Percentiles rank a stretch among this genome's conserved stretches.
phyloP scores from a whole-genome alignment of 768 basidiomycete species.

The Leccinum imitatum region DNA sequence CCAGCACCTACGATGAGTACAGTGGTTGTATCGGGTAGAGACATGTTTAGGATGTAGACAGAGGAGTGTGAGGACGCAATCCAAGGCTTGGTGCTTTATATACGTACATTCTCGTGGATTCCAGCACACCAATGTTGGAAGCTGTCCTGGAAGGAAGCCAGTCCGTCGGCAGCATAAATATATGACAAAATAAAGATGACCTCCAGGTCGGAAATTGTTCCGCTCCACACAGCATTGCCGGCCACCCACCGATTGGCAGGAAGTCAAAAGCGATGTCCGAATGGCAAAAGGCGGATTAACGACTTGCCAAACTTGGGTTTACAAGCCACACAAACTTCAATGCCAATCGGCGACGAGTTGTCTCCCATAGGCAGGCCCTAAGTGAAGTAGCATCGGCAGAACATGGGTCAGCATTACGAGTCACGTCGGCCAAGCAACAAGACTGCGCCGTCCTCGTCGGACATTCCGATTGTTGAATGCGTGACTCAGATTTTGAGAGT shows the following conservation, averaged over 20 bases:
- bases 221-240: background rate
- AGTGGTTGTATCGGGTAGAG: constrained; percentile 37
- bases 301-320: background rate
- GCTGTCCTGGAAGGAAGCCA: background rate
- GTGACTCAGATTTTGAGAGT: background rate
- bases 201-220: background rate
- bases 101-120: background rate
- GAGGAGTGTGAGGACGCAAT: background rate
- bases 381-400: too few relatives aligned
- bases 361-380: too few relatives aligned
- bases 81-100: background rate
- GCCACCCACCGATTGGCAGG: background rate
- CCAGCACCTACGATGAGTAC: constrained; percentile 53
- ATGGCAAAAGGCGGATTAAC: background rate
- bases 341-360: too few relatives aligned
- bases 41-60: constrained; percentile 3
- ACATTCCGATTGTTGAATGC: background rate
- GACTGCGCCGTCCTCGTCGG: background rate
- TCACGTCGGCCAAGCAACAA: background rate
- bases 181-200: background rate
- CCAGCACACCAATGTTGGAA: background rate
- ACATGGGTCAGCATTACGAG: background rate
- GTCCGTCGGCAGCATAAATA: background rate
- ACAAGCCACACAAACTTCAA: too few relatives aligned
- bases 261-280: background rate